A percentile compares a stretch with the other conserved stretches of the same genome.
Evolutionary conservation across 345 rosid species (phyloP).

Genomic region (Acer campestre): DNA sequence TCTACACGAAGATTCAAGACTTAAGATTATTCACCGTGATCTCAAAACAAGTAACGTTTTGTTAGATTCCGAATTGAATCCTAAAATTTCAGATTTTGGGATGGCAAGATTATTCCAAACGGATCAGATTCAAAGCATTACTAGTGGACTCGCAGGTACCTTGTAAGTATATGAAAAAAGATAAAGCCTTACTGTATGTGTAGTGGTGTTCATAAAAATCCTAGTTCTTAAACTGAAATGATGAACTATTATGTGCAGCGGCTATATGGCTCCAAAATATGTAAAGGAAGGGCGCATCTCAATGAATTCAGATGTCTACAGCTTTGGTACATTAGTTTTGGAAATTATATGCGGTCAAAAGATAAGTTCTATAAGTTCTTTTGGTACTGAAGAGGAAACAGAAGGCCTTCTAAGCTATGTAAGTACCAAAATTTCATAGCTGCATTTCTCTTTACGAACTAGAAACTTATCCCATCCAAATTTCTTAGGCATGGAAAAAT

Average conservation of each 20-base stretch:
- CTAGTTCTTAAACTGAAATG: neutral
- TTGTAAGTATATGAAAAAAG: conserved; percentile 16
- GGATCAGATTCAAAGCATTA: conserved; percentile 15
- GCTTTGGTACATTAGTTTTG: conserved; percentile 22
- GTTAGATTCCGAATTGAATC: conserved; percentile 28
- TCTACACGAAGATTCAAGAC: conserved; percentile 34
- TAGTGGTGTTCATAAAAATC: no score
- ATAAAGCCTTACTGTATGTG: no score
- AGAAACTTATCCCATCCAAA: no score
- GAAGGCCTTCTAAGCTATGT: conserved; percentile 21
- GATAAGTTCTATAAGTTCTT: neutral
- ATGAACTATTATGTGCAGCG: conserved; percentile 9
- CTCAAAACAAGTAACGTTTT: conserved; percentile 30
- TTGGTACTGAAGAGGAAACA: neutral
- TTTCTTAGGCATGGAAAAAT: conserved; percentile 29
- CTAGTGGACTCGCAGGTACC: conserved; percentile 26
- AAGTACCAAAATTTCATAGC: neutral
- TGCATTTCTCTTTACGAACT: neutral
- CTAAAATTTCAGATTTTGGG: conserved; percentile 34
- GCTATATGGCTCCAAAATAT: conserved; percentile 39
- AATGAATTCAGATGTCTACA: conserved; percentile 23
- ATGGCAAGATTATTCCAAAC: conserved; percentile 28
- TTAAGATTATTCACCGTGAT: conserved; percentile 36
- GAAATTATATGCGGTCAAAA: conserved; percentile 14
- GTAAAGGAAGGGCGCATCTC: conserved; percentile 26